These are phyloP conservation scores for Hypomontagnella monticulosa DNA, from an alignment of 495 filamentous ascomycete genomes.

Conservation along the genomic window DNA sequence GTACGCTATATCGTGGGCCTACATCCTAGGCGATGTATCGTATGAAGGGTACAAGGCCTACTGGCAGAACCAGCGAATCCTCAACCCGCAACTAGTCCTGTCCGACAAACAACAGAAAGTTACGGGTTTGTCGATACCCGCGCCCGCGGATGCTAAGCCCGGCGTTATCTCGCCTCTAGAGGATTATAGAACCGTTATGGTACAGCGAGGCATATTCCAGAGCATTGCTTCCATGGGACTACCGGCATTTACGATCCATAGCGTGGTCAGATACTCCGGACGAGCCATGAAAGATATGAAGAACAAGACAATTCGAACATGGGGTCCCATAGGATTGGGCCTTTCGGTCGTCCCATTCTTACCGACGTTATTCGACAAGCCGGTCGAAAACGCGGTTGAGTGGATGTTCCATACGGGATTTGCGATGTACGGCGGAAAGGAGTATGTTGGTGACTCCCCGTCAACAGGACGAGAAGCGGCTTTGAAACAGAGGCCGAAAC, in stretches of 20 bases:
- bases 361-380: slow-evolving; percentile 90
- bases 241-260: slow-evolving; percentile 95
- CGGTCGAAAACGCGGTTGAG: slow-evolving; percentile 89
- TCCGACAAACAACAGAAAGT: slow-evolving; percentile 51
- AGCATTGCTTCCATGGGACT: slow-evolving; percentile 90
- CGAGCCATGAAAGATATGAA: slow-evolving; percentile 80
- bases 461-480: slow-evolving; percentile 65
- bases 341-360: slow-evolving; percentile 88
- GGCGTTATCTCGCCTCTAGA: slow-evolving; percentile 79
- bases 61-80: slow-evolving; percentile 73
- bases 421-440: slow-evolving; percentile 71
- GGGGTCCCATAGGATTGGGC: slow-evolving; percentile 90
- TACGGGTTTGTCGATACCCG: slow-evolving; percentile 45
- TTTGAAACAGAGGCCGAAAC: slow-evolving; percentile 57
- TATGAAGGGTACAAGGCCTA: slow-evolving; percentile 98
- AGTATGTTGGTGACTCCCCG: slow-evolving; percentile 60
- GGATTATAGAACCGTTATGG: slow-evolving; percentile 92
- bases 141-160: slow-evolving; percentile 40
- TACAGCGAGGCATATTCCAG: slow-evolving; percentile 89
- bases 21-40: slow-evolving; percentile 87
- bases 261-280: slow-evolving; percentile 86
- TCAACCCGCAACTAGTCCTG: slow-evolving; percentile 60
- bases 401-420: slow-evolving; percentile 87
- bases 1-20: slow-evolving; percentile 92
- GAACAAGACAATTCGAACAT: slow-evolving; percentile 77